Conservation (phyloP, 345 rosid species). For the Gynandropsis gynandra region DNA sequence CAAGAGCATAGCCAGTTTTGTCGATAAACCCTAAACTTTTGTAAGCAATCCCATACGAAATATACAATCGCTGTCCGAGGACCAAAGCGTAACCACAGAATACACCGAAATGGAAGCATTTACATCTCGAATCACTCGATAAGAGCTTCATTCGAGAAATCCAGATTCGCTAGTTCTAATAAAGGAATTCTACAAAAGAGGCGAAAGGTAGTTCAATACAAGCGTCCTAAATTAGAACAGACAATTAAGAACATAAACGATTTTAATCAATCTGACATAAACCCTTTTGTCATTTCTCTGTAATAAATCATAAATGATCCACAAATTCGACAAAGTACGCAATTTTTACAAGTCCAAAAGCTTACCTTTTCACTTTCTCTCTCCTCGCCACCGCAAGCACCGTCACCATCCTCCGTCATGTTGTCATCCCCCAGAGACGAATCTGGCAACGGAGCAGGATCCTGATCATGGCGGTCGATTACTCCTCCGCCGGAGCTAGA, state of each 20-base stretch:
- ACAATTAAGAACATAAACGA: not conserved
- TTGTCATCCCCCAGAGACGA: conserved; percentile 26
- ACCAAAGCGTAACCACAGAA: not conserved
- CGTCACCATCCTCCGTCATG: conserved; percentile 19
- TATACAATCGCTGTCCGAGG: not conserved
- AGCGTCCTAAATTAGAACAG: conserved; percentile 7
- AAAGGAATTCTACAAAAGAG: not conserved
- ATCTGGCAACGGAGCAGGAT: conserved; percentile 31
- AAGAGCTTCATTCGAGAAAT: not conserved
- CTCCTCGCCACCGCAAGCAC: conserved; percentile 24
- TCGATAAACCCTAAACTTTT: conserved; percentile 22
- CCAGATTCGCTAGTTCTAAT: not conserved
- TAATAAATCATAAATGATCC: conserved; percentile 8
- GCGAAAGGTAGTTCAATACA: conserved; percentile 16
- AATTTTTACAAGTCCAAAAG: not conserved
- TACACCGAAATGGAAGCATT: not conserved
- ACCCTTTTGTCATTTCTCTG: conserved; percentile 10
- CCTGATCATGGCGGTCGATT: conserved; percentile 31
- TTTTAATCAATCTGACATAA: conserved; percentile 19
- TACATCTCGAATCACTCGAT: conserved; percentile 16
- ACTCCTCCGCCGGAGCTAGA: conserved; percentile 19
- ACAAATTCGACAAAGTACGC: conserved; percentile 11
- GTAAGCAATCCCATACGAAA: not conserved
- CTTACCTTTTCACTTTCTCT: conserved; percentile 32
- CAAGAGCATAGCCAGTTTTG: not conserved